Evolutionary conservation across 2,329 filamentous ascomycete species (phyloP).

Genomic region (Fusarium keratoplasticum): DNA sequence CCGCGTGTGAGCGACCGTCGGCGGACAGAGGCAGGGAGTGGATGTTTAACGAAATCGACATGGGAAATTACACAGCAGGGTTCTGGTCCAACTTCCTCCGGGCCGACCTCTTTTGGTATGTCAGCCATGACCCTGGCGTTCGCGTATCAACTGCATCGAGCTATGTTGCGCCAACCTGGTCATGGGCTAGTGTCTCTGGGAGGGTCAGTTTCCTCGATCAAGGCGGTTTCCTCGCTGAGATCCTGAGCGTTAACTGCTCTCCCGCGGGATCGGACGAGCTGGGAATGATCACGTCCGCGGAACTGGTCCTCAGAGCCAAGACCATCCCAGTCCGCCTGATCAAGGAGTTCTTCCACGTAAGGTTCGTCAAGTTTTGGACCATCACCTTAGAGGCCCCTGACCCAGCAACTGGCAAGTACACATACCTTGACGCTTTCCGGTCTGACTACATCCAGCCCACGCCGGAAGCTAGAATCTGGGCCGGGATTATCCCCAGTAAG

Average conservation of each 20-base stretch:
- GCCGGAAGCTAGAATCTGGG: not conserved
- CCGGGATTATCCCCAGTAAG: not conserved
- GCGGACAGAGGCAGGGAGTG: not conserved
- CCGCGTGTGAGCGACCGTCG: not conserved
- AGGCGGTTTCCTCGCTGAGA: not conserved
- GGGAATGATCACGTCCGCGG: not conserved
- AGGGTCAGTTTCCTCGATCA: not conserved
- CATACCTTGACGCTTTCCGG: not conserved
- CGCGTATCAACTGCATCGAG: not conserved
- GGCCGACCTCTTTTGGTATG: not conserved
- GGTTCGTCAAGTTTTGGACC: not conserved
- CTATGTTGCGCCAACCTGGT: not conserved
- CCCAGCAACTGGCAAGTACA: not conserved
- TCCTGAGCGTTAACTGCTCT: not conserved
- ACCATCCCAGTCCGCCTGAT: not conserved
- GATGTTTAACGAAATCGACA: not conserved
- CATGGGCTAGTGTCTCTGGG: not conserved
- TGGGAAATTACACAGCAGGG: not conserved
- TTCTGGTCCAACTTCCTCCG: not conserved
- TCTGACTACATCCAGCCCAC: not conserved
- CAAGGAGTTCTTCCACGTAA: not conserved
- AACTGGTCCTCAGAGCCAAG: not conserved
- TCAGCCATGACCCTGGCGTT: not conserved
- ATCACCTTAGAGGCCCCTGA: not conserved
- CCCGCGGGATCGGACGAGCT: not conserved